Evolutionary conservation across 1,284 basidiomycete species (phyloP), one percentile per base, ranked within the genome.

Genomic region (Lignosus rhinocerotis): DNA sequence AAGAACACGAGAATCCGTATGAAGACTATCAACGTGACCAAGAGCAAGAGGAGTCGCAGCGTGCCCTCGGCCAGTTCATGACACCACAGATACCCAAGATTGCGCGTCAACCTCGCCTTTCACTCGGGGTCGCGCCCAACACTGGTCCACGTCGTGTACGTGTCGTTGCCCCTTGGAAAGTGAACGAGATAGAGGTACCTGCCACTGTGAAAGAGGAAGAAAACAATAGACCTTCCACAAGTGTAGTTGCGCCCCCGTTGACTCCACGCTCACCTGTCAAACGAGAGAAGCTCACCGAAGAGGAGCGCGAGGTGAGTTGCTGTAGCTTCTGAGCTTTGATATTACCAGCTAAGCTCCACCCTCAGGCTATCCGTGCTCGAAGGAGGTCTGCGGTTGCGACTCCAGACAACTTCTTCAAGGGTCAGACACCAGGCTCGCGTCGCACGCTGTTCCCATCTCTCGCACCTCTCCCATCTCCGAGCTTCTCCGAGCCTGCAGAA

Each of bases 341-440:
- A 17, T 39, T 14, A 39, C 14, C 25, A 25, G 25, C 25, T 25
- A 25, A 25, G 25, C 25, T 25, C 4, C 25, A 25, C 25, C 25
- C 2, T 21, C 60, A 84, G 82, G 84, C 83, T 0, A 87, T 87
- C 49, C 77, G 80, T 59, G 84, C 85, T 54, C 78, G 85, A 6
- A 72, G 85, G 33, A 76, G 80, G 7, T 86, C 84, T 46, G 84
- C 85, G 0, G 68, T 86, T 21, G 74, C 70, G 2, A 78, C 79
- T 32, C 78, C 78, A 1, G 81, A 83, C 60, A 72, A 73, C 16
- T 84, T 84, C 67, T 85, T 83, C 67, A 77, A 74, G 21, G 81
- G 78, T 11, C 76, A 78, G 39, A 75, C 78, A 7, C 84, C 84
- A 1, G 83, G 83, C 19, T 64, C 70, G 5, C 66, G 69, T 5